Conservation (phyloP, 139 green algal genomes). For the Mesotaenium endlicherianum region DNA sequence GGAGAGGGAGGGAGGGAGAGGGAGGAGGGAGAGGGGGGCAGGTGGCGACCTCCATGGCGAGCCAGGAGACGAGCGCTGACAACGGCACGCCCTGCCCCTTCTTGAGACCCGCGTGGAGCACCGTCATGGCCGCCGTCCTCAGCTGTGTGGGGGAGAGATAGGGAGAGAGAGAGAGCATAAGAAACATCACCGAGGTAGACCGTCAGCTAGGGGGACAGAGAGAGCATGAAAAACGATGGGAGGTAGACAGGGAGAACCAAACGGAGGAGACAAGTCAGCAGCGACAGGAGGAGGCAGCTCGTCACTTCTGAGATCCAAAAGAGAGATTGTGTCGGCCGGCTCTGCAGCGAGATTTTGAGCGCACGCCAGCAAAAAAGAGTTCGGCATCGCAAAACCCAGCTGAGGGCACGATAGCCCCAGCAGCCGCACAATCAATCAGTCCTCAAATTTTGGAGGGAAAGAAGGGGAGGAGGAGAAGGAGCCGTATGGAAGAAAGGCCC, state of each 20-base stretch:
- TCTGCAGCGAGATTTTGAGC: not conserved
- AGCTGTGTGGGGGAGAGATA: not conserved
- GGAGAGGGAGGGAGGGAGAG: not conserved
- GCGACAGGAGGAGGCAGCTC: too few species aligned
- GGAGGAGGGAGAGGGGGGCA: not conserved
- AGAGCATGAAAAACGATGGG: not conserved
- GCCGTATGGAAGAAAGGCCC: too few species aligned
- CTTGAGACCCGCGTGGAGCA: not conserved
- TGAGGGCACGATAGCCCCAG: too few species aligned
- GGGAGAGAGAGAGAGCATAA: not conserved
- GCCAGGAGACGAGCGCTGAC: not conserved
- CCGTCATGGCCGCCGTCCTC: not conserved
- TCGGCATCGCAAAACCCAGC: not conserved
- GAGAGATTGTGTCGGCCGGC: not conserved
- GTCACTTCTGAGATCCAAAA: too few species aligned
- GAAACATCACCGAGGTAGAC: too few species aligned
- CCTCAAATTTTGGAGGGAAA: too few species aligned
- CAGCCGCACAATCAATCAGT: too few species aligned
- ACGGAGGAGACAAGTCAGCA: too few species aligned
- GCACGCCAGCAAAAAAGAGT: not conserved
- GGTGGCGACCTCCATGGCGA: constrained; percentile 1
- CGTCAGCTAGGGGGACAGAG: too few species aligned
- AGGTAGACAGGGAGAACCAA: too few species aligned
- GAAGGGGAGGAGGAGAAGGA: not conserved
- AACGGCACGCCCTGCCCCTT: not conserved